Evolutionary conservation across 2,329 filamentous ascomycete genomes (phyloP), one percentile per base, ranked within the genome.

Genomic region (Elsinoe arachidis): DNA sequence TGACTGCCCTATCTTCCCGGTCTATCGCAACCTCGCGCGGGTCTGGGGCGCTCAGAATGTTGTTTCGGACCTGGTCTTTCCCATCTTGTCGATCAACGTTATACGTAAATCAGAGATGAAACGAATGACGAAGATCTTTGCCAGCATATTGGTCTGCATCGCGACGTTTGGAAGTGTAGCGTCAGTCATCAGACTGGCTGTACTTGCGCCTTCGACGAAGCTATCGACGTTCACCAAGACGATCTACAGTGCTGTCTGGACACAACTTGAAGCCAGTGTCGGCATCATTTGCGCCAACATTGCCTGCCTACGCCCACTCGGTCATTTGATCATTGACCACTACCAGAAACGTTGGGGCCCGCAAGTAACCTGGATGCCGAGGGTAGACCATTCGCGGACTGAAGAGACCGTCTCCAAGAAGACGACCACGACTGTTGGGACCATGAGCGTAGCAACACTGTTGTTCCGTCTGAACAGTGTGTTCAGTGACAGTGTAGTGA

Each of bases 41-140:
- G 23, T 59, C 30, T 55, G 56, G 15, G 54, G 55, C 62, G 65
- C 62, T 6, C 56, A 69, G 7, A 69, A 70, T 26, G 70, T 71
- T 38, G 38, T 67, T 14, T 69, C 70, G 0, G 70, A 73, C 57
- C 62, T 72, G 30, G 60, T 69, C 5, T 70, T 73, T 49, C 69
- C 69, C 1, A 61, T 68, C 2, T 56, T 73, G 3, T 71, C 71
- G 0, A 65, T 69, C 5, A 66, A 68, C 12, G 69, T 72, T 59
- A 61, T 73, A 14, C 66, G 69, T 60, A 63, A 67, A 26, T 37
- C 49, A 5, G 35, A 53, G 9, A 53, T 53, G 49, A 23, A 26
- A 9, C 17, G n/a, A 17, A 11, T 39, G 10, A 53, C 49, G 3
- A 53, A 53, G 12, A n/a, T 38, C 12, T 21, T 38, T 9, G 35